Conservation (phyloP, 2,329 filamentous ascomycete species). For the Scopulariopsis brevicaulis region DNA sequence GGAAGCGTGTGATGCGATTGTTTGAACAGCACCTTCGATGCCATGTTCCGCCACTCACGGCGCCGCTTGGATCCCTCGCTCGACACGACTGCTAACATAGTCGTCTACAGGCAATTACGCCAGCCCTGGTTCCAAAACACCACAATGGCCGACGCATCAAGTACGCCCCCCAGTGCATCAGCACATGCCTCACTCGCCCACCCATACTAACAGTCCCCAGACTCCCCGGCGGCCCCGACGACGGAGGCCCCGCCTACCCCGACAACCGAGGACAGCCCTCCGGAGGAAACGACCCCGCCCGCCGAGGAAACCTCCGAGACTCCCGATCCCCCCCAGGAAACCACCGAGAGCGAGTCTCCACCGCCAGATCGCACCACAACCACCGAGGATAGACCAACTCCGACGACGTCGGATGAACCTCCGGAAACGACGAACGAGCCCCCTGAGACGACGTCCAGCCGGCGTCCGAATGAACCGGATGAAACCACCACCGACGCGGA, state of each 20-base stretch:
- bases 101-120: slow-evolving; percentile 16
- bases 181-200: not conserved
- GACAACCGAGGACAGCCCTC: slow-evolving; percentile 6
- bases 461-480: not conserved
- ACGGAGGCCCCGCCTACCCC: slow-evolving; percentile 5
- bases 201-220: not conserved
- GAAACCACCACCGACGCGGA: not conserved
- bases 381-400: not conserved
- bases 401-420: not conserved
- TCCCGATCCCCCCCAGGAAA: slow-evolving; percentile 1
- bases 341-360: too few relatives aligned
- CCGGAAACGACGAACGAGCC: not conserved
- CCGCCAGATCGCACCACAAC: too few relatives aligned
- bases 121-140: slow-evolving; percentile 1
- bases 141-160: slow-evolving; percentile 4
- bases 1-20: not conserved
- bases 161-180: not conserved
- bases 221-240: not conserved
- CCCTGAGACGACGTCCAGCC: slow-evolving; percentile 4
- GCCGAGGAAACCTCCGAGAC: slow-evolving; percentile 11
- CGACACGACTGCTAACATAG: slow-evolving; percentile 20
- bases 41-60: not conserved
- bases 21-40: not conserved
- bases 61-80: not conserved
- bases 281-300: slow-evolving; percentile 7